Conservation (phyloP, 1,284 basidiomycete species). For the Ceratobasidium sp. region DNA sequence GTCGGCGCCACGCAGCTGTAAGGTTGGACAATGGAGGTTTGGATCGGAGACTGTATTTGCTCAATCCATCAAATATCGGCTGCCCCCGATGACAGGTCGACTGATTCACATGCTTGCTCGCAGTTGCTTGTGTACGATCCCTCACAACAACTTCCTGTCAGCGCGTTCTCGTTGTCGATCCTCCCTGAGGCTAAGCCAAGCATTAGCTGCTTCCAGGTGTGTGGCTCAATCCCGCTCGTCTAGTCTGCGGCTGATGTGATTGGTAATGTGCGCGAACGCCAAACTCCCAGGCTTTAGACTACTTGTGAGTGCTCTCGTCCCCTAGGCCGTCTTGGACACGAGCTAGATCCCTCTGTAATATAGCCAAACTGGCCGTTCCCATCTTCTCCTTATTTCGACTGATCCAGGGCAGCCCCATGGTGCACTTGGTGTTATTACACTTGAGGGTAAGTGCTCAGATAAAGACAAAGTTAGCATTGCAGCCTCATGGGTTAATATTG, state of each 20-base stretch:
- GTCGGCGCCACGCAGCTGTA: not conserved
- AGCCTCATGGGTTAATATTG: slow-evolving; percentile 22
- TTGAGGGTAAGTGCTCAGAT: slow-evolving; percentile 66
- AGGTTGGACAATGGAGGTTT: not conserved
- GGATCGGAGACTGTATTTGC: not conserved
- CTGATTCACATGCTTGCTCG: slow-evolving; percentile 21
- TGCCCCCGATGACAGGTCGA: slow-evolving; percentile 23
- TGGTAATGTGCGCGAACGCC: not conserved
- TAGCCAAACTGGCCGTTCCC: slow-evolving; percentile 94
- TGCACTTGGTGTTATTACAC: slow-evolving; percentile 80
- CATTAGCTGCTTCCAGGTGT: slow-evolving; percentile 76
- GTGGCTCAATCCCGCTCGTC: slow-evolving; percentile 14
- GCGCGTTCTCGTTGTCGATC: slow-evolving; percentile 76
- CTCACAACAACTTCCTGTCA: slow-evolving; percentile 75
- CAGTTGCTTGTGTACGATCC: slow-evolving; percentile 92
- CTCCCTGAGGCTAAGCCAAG: slow-evolving; percentile 88
- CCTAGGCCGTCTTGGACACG: not conserved
- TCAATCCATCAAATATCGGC: not conserved
- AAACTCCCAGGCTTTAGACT: slow-evolving; percentile 68
- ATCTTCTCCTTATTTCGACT: slow-evolving; percentile 84
- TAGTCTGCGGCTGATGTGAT: slow-evolving; percentile 13
- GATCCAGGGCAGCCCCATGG: slow-evolving; percentile 83
- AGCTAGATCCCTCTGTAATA: slow-evolving; percentile 52
- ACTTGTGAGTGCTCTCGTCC: slow-evolving; percentile 64
- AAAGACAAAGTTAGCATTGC: slow-evolving; percentile 20